These are phyloP conservation scores for Rubroboletus satanas DNA, from an alignment of 768 basidiomycete species.

Conservation along the genomic window DNA sequence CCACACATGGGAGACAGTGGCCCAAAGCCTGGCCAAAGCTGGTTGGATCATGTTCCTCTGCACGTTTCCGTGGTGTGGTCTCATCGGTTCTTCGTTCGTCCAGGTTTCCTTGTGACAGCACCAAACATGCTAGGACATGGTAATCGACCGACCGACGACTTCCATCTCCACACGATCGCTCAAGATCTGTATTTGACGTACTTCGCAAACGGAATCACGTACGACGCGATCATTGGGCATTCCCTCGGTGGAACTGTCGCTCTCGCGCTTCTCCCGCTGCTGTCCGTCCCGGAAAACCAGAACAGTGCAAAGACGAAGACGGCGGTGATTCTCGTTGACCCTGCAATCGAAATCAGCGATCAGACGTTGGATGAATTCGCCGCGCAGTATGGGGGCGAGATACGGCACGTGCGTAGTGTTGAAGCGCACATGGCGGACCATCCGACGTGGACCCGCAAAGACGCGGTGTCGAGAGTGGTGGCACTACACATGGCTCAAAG, in stretches of 20 bases:
- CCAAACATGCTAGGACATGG: slow-evolving; percentile 19
- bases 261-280: slow-evolving; percentile 9
- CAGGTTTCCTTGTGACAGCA: slow-evolving; percentile 15
- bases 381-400: background rate
- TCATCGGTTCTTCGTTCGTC: background rate
- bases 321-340: slow-evolving; percentile 14
- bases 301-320: background rate
- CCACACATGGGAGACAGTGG: slow-evolving; percentile 14
- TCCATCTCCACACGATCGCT: slow-evolving; percentile 9
- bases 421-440: slow-evolving; percentile 5
- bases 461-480: slow-evolving; percentile 11
- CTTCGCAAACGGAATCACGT: slow-evolving; percentile 7
- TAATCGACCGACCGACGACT: slow-evolving; percentile 7
- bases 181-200: slow-evolving; percentile 15
- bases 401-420: slow-evolving; percentile 1
- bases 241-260: slow-evolving; percentile 12
- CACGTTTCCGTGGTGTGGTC: background rate
- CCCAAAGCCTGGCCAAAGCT: slow-evolving; percentile 3
- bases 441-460: slow-evolving; percentile 16
- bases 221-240: slow-evolving; percentile 18
- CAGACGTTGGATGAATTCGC: background rate
- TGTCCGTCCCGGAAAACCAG: background rate
- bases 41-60: background rate
- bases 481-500: slow-evolving; percentile 8
- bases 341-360: slow-evolving; percentile 3